Evolutionary conservation across 1,284 basidiomycete genomes (phyloP).

Genomic region (Austroboletus olivaceoglutinosus): DNA sequence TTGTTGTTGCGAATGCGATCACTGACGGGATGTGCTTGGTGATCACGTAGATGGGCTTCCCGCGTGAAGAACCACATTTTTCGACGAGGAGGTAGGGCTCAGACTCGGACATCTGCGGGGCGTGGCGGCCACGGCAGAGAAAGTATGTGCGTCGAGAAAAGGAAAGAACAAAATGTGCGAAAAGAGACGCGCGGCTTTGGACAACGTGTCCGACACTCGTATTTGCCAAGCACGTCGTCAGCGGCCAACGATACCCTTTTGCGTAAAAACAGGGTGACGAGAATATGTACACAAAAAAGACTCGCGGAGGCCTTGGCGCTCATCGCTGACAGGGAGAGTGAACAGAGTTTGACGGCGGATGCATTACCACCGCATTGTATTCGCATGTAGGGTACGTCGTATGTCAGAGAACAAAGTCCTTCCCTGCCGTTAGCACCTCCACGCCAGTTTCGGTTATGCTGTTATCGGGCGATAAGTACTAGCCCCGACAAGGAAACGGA

Average conservation of each 20-base stretch:
- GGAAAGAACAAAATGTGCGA: slow-evolving; percentile 17
- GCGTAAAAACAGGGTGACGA: slow-evolving; percentile 23
- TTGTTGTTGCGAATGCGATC: background rate
- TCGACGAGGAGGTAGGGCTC: slow-evolving; percentile 42
- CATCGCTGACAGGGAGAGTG: slow-evolving; percentile 19
- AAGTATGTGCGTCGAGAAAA: slow-evolving; percentile 3
- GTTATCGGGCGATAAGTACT: slow-evolving; percentile 21
- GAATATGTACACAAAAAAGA: slow-evolving; percentile 33
- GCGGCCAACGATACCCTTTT: slow-evolving; percentile 23
- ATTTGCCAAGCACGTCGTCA: slow-evolving; percentile 30
- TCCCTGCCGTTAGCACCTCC: slow-evolving; percentile 80
- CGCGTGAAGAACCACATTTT: slow-evolving; percentile 40
- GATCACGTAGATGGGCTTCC: slow-evolving; percentile 44
- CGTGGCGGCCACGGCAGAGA: slow-evolving; percentile 6
- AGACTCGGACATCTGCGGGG: slow-evolving; percentile 30
- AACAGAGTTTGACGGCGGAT: slow-evolving; percentile 12
- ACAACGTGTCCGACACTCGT: slow-evolving; percentile 27
- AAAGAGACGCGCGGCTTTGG: slow-evolving; percentile 24
- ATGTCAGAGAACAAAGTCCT: slow-evolving; percentile 37
- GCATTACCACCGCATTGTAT: slow-evolving; percentile 18
- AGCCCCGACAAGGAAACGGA: slow-evolving; percentile 1
- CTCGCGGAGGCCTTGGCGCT: no score
- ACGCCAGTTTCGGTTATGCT: slow-evolving; percentile 92
- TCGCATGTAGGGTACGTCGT: slow-evolving; percentile 22
- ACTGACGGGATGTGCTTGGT: slow-evolving; percentile 45